These are phyloP conservation scores for Escovopsis sp. DNA, from an alignment of 2,329 filamentous ascomycete genomes.

Conservation along the genomic window DNA sequence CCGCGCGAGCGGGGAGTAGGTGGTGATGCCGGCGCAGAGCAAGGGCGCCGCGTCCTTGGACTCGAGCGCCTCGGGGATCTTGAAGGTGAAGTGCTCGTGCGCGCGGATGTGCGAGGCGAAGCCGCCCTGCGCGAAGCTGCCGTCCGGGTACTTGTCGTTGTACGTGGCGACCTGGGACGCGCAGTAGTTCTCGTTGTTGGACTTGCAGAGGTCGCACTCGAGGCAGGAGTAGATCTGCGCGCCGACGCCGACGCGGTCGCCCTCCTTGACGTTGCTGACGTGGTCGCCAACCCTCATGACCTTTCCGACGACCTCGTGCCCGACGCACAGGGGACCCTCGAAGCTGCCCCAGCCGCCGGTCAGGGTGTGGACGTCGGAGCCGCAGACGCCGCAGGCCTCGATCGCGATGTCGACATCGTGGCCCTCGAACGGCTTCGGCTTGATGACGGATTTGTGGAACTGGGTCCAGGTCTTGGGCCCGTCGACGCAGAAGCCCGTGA, in stretches of 20 bases:
- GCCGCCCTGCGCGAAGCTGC: conserved; percentile 52
- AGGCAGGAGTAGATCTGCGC: conserved; percentile 46
- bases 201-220: conserved; percentile 31
- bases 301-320: conserved; percentile 44
- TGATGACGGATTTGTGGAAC: conserved; percentile 24
- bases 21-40: conserved; percentile 64
- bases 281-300: conserved; percentile 32
- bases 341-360: conserved; percentile 40
- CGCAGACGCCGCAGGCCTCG: conserved; percentile 51
- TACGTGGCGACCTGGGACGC: conserved; percentile 40
- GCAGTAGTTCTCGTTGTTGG: conserved; percentile 36
- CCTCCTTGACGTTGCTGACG: conserved; percentile 36
- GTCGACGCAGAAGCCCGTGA: conserved; percentile 28
- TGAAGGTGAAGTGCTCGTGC: conserved; percentile 44
- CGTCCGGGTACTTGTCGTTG: conserved; percentile 40
- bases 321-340: conserved; percentile 34
- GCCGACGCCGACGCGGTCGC: conserved; percentile 51
- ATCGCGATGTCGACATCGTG: conserved; percentile 52
- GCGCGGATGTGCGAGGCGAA: conserved; percentile 34
- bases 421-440: conserved; percentile 21
- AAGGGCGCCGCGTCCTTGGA: conserved; percentile 47
- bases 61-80: conserved; percentile 38
- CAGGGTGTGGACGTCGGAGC: conserved; percentile 45
- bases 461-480: conserved; percentile 27
- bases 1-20: conserved; percentile 52